Evolutionary conservation across 2,329 filamentous ascomycete genomes (phyloP).

Genomic region (Cordyceps cicadae): DNA sequence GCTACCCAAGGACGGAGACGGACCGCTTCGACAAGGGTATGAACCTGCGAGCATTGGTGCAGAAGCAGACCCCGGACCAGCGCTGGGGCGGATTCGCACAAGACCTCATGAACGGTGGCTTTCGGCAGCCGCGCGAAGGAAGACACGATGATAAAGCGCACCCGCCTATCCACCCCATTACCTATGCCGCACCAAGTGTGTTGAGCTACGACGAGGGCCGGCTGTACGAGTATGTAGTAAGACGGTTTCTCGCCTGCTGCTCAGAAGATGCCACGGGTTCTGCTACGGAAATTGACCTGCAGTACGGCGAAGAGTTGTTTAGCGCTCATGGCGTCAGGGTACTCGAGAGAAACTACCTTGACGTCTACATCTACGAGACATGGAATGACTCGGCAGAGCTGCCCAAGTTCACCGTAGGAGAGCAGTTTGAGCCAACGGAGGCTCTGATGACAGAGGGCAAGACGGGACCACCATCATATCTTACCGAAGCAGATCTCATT

Average conservation of each 20-base stretch:
- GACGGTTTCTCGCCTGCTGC: conserved; percentile 90
- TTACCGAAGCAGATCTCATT: conserved; percentile 93
- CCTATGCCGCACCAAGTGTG: conserved; percentile 63
- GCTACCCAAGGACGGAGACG: conserved; percentile 94
- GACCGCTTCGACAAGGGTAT: conserved; percentile 91
- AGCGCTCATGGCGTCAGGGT: conserved; percentile 77
- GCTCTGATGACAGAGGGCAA: conserved; percentile 87
- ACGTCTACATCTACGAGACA: conserved; percentile 92
- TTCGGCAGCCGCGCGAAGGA: conserved; percentile 73
- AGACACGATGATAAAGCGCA: conserved; percentile 93
- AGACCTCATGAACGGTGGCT: conserved; percentile 63
- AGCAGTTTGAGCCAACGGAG: conserved; percentile 79
- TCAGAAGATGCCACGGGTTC: conserved; percentile 87
- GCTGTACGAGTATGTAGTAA: conserved; percentile 86
- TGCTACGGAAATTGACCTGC: conserved; percentile 74
- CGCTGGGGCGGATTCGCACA: conserved; percentile 78
- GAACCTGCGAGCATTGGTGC: conserved; percentile 68
- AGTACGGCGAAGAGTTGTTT: conserved; percentile 78
- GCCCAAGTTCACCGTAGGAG: conserved; percentile 69
- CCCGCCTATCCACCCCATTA: conserved; percentile 91
- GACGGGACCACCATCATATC: conserved; percentile 72
- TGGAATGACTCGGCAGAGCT: conserved; percentile 85
- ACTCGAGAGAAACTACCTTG: conserved; percentile 81
- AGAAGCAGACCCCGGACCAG: conserved; percentile 71
- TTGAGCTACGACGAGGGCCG: conserved; percentile 59